Evolutionary conservation across 2,329 filamentous ascomycete genomes (phyloP), one percentile per base, ranked within the genome.

Genomic region (Colletotrichum sp.): DNA sequence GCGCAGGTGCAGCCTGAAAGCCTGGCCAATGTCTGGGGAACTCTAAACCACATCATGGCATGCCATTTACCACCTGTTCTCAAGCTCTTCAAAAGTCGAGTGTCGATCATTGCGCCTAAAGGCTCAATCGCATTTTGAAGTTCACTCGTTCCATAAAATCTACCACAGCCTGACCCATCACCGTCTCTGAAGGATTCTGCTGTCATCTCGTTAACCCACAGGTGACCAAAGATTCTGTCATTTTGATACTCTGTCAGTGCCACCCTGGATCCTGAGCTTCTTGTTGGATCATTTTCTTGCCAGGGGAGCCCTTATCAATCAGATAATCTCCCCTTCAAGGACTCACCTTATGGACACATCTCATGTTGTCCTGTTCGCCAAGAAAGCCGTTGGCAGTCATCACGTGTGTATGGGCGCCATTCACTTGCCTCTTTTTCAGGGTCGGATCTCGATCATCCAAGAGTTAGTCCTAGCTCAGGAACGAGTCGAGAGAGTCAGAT

Each of bases 261-360:
- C 28, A 61, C 36, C 72, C 48, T 30, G 65, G 38, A 24, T 69
- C 6, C 34, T 26, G n/a, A n/a, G 36, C 32, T 52, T 70, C 30
- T 65, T 38, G n/a, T 52, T 65, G 24, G 57, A 63, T n/a, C 38
- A 15, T 28, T 26, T 48, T 36, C 30, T 43, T 15, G 60, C 58
- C 67, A 48, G 24, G 32, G 24, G 38, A 70, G 4, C 28, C 13
- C 6, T 72, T 72, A 72, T 74, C 72, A 74, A 74, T 74, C 72
- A 60, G 67, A 74, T 74, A 67, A 72, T 74, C 67, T 71, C 32
- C 12, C 18, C 55, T 18, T 2, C 72, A 32, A 28, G 21, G 24
- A 3, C 64, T 12, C 43, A 28, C 13, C 18, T 30, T 43, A 16
- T 38, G 32, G 38, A 58, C 36, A 30, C 34, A 34, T 66, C 34